These are phyloP conservation scores for Gentiana macrophylla DNA, from an alignment of 257 asterid species.

Conservation along the genomic window DNA sequence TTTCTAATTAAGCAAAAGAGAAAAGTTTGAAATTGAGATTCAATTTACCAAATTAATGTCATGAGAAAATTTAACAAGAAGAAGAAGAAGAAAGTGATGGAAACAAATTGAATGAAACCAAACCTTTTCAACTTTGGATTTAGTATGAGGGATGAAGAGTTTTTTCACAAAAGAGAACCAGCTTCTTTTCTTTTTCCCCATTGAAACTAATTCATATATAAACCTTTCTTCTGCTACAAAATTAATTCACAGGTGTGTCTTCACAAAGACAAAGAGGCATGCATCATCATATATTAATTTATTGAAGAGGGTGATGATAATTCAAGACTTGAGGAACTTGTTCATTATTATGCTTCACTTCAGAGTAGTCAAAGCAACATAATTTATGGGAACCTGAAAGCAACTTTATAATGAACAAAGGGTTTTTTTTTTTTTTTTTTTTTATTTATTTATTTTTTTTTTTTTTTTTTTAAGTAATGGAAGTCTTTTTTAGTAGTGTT, in stretches of 20 bases:
- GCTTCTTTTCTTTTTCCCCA: constrained; percentile 56
- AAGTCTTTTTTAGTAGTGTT: neutral
- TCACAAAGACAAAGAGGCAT: constrained; percentile 10
- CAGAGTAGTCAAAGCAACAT: constrained; percentile 35
- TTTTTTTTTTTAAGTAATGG: constrained; percentile 16
- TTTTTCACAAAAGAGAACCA: constrained; percentile 68
- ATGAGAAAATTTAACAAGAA: no score
- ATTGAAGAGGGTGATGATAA: constrained; percentile 19
- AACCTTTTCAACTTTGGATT: constrained; percentile 54
- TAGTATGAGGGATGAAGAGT: constrained; percentile 46
- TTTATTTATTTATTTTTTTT: constrained; percentile 21
- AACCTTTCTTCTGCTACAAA: constrained; percentile 8
- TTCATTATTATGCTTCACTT: constrained; percentile 5
- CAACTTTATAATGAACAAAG: constrained; percentile 23
- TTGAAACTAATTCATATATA: constrained; percentile 10
- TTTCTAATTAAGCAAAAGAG: no score
- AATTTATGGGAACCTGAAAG: constrained; percentile 35
- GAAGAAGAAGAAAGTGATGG: no score
- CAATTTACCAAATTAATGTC: no score
- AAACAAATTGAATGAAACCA: neutral
- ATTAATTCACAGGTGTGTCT: neutral
- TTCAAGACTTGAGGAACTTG: constrained; percentile 10
- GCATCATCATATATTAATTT: constrained; percentile 18
- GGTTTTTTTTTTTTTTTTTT: constrained; percentile 15
- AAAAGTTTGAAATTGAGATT: no score